Base-by-base conservation (phyloP, 108 stramenopile genomes). In the Skeletonema costatum region DNA sequence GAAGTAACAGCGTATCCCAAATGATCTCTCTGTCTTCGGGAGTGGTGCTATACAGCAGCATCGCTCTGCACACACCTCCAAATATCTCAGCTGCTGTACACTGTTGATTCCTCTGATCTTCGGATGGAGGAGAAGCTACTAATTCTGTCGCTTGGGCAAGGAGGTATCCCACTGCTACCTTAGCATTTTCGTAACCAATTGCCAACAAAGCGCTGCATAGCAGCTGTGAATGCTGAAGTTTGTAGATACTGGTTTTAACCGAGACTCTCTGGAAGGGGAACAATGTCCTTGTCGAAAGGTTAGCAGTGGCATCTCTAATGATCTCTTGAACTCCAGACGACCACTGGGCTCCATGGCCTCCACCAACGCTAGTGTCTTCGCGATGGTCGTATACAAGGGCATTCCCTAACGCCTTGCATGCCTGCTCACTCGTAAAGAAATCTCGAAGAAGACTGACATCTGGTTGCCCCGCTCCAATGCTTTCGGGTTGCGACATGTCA, bases 101-200 rank as follows among this genome's bases (percentile, higher is more conserved):
- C 56, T 92, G 93, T 58, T 91, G 85, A 73, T 95, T 95, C 3
- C 87, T 80, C 74, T 97, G 96, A 66, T 97, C 96, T 86, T 97
- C 96, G 39, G 80, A 91, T 32, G 96, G 96, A 39, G 89, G 93
- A 29, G 93, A 75, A 42, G 84, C 59, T 32, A 90, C 90, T 71
- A 97, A 74, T 58, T 89, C 89, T 60, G 88, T 87, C 0, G 89
- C 81, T 29, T 86, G 78, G 32, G 64, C 66, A 4, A 97, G 77
- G 32, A 97, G 70, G 62, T 85, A 66, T 30, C 59, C 66, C 6
- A 88, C 66, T 32, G 86, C 60, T 9, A 76, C 81, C 42, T 80
- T 86, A 33, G 77, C 79, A 33, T 77, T 59, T 5, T 62, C 71
- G 41, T 69, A 60, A 10, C 77, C 74, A 25, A 97, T 74, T 5